These are phyloP conservation scores for Penicillium sp. DNA, from an alignment of 2,329 filamentous ascomycete species.

Conservation along the genomic window DNA sequence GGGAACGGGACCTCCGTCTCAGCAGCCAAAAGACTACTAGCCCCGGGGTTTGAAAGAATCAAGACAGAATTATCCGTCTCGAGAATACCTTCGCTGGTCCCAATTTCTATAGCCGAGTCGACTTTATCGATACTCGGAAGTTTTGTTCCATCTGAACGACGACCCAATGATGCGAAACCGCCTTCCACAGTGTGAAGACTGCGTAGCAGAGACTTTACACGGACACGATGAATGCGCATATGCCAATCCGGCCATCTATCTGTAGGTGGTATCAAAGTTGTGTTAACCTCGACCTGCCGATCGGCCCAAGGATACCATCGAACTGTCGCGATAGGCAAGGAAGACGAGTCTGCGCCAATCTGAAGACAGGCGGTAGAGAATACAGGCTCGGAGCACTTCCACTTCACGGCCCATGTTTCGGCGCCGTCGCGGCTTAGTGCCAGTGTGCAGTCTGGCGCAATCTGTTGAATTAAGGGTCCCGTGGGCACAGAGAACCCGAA, in stretches of 20 bases:
- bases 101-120: not conserved
- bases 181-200: slow-evolving; percentile 10
- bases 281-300: slow-evolving; percentile 9
- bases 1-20: not conserved
- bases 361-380: not conserved
- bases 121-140: not conserved
- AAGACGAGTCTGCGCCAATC: not conserved
- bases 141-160: slow-evolving; percentile 2
- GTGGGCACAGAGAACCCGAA: slow-evolving; percentile 50
- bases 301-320: slow-evolving; percentile 20
- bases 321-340: slow-evolving; percentile 1
- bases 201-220: not conserved
- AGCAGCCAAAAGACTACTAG: not conserved
- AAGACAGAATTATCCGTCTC: not conserved
- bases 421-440: slow-evolving; percentile 40
- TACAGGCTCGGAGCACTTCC: slow-evolving; percentile 26
- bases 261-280: slow-evolving; percentile 12
- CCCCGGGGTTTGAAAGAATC: slow-evolving; percentile 4
- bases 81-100: slow-evolving; percentile 1
- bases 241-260: slow-evolving; percentile 20
- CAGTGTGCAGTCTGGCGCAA: slow-evolving; percentile 43
- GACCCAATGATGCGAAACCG: slow-evolving; percentile 5
- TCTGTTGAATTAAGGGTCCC: slow-evolving; percentile 39
- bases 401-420: slow-evolving; percentile 42
- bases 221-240: slow-evolving; percentile 16